Conservation (phyloP, 257 asterid genomes). For the Cynanchum wilfordii region DNA sequence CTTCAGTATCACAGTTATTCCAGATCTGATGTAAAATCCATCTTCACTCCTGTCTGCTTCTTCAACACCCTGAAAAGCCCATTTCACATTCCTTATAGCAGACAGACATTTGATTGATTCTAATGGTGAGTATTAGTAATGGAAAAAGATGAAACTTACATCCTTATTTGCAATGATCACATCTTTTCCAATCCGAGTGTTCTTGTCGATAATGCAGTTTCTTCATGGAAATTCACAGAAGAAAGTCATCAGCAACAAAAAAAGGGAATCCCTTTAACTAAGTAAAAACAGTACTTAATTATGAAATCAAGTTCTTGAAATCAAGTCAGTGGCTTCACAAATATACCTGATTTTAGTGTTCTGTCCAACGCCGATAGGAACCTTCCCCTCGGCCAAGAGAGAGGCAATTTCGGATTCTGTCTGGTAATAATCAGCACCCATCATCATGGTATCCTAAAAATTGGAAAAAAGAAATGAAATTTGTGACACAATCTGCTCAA, state of each 20-base stretch:
- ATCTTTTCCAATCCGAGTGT: slow-evolving; percentile 82
- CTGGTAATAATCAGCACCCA: slow-evolving; percentile 95
- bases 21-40: slow-evolving; percentile 84
- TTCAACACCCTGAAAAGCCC: slow-evolving; percentile 51
- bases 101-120: neutral
- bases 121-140: neutral
- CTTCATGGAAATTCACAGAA: slow-evolving; percentile 34
- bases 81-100: neutral
- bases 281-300: neutral
- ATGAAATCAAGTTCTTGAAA: neutral
- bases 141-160: slow-evolving; percentile 38
- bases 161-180: slow-evolving; percentile 80
- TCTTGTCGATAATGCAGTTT: slow-evolving; percentile 93
- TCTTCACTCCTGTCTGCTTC: slow-evolving; percentile 73
- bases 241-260: slow-evolving; percentile 12
- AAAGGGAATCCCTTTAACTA: neutral
- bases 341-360: slow-evolving; percentile 75
- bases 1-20: slow-evolving; percentile 74
- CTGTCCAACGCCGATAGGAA: slow-evolving; percentile 81
- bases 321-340: neutral
- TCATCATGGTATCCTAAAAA: slow-evolving; percentile 90
- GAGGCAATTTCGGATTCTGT: slow-evolving; percentile 87
- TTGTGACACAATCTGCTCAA: neutral
- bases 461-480: neutral
- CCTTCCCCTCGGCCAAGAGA: slow-evolving; percentile 67